A percentile compares a stretch with the other conserved stretches of the same genome.
phyloP scores from a whole-genome alignment of 1,284 basidiomycete genomes.

The Trichosporon inkin region DNA sequence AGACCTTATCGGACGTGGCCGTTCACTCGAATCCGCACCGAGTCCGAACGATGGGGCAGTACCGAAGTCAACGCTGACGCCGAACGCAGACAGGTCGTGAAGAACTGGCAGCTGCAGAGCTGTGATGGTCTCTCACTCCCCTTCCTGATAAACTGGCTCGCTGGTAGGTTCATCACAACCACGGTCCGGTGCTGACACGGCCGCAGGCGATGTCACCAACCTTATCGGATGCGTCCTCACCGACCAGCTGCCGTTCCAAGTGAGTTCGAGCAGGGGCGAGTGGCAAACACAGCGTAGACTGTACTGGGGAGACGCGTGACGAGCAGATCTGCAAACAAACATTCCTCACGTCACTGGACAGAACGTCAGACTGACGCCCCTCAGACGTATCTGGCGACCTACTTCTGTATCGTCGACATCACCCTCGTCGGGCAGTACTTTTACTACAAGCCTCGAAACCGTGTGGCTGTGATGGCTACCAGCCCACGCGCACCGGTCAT shows the following conservation, averaged over 20 bases:
- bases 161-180: constrained; percentile 57
- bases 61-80: not conserved
- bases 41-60: not conserved
- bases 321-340: not conserved
- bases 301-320: not conserved
- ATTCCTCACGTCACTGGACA: not conserved
- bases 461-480: constrained; percentile 18
- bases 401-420: constrained; percentile 77
- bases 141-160: constrained; percentile 83
- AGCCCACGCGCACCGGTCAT: constrained; percentile 12
- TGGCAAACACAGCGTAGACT: not conserved
- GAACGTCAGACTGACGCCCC: constrained; percentile 1
- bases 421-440: constrained; percentile 70
- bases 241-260: constrained; percentile 89
- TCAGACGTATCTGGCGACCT: constrained; percentile 79
- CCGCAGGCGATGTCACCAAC: constrained; percentile 78
- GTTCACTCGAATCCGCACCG: not conserved
- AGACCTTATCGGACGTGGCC: constrained; percentile 1
- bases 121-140: constrained; percentile 83
- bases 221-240: constrained; percentile 82
- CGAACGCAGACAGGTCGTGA: constrained; percentile 64
- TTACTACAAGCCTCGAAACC: constrained; percentile 58
- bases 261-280: constrained; percentile 47
- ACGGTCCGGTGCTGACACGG: not conserved
- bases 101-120: constrained; percentile 68